Base-by-base conservation (phyloP, 768 basidiomycete species). In the Phylloporus sp. region DNA sequence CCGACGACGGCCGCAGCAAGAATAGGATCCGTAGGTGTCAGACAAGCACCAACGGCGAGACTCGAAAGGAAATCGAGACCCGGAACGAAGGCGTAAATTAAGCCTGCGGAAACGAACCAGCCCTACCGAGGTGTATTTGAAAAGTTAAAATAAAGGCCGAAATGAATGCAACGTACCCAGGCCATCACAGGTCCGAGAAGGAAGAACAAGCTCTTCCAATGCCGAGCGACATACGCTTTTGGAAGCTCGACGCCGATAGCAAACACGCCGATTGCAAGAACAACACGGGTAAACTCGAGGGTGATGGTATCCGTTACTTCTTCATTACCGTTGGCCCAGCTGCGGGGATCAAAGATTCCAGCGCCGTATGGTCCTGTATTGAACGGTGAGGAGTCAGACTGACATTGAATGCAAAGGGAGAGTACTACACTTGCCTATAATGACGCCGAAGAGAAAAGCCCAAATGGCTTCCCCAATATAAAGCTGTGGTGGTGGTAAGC, bases 171-270 rank as follows among this genome's bases (percentile, higher is more conserved):
- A 78, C 86, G 26, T 55, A 90, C 89, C 85, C 85, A 91, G 57
- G 86, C 79, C 88, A 91, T 91, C 26, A 88, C 80, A 8, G 89
- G 88, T 22, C 80, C 79, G 20, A 98, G 76, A 2, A 99, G 74
- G 69, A 91, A 92, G 46, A 88, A 78, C 4, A 99, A 63, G 58
- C 91, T 92, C 62, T 80, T 85, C 93, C 94, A 97, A 63, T 98
- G 97, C n/a, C 82, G 79, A 20, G 77, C 74, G 80, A 98, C 89
- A 71, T 98, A 99, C 5, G 90, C 90, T 72, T 94, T 93, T 22
- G 97, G 97, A 65, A 98, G 76, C 66, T 99, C 97, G 22, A 98
- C 97, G 15, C 97, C 97, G 48, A 99, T 91, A 8, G 95, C 95
- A 67, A 99, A 99, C 0, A 99, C 95, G 18, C 93, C 93, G 48